phyloP scores from a whole-genome alignment of 192 early-diverging fungal genomes.

The Podila horticola region DNA sequence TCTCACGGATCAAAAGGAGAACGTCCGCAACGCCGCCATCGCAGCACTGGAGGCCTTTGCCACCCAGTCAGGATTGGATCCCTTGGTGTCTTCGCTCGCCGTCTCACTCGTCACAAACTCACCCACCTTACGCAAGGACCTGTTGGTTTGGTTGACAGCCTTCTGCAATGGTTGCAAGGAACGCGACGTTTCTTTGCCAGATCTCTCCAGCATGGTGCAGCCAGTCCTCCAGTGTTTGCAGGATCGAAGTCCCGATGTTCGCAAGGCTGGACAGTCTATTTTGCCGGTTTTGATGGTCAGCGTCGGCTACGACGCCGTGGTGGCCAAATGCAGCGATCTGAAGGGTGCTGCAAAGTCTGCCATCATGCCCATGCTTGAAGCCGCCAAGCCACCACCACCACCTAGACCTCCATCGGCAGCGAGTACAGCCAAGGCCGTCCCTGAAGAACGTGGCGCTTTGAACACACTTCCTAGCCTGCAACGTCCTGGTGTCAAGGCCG shows the following conservation, averaged over 20 bases:
- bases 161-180: conserved; percentile 61
- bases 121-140: conserved; percentile 87
- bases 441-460: conserved; percentile 31
- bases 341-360: conserved; percentile 78
- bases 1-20: conserved; percentile 91
- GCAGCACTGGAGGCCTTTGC: conserved; percentile 77
- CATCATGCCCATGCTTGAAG: conserved; percentile 81
- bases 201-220: conserved; percentile 71
- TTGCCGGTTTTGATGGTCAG: conserved; percentile 73
- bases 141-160: conserved; percentile 84
- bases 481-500: conserved; percentile 19
- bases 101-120: conserved; percentile 80
- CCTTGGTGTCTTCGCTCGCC: conserved; percentile 70
- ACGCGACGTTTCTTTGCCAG: conserved; percentile 59
- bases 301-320: conserved; percentile 78
- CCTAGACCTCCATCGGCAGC: conserved; percentile 49
- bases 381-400: conserved; percentile 64
- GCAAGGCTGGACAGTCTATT: conserved; percentile 82
- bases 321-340: conserved; percentile 78
- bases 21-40: conserved; percentile 82
- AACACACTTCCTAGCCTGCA: conserved; percentile 37
- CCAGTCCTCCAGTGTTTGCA: conserved; percentile 85
- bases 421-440: conserved; percentile 25
- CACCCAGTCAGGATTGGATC: conserved; percentile 76
- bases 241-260: conserved; percentile 90